These are phyloP conservation scores for Candida anglica DNA, from an alignment of 805 yeast species.

Conservation along the genomic window DNA sequence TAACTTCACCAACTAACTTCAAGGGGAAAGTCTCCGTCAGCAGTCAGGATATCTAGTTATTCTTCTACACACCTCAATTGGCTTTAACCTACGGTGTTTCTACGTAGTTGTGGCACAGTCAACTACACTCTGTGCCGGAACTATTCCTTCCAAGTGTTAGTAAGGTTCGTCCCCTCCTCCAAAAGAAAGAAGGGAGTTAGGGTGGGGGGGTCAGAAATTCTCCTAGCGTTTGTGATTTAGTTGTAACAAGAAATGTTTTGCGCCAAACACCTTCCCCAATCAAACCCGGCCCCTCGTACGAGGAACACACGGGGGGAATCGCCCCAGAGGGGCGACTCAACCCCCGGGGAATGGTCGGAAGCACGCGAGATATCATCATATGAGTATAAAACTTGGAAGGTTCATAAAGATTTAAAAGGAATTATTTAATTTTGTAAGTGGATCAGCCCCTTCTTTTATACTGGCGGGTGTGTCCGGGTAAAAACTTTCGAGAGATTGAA, in stretches of 20 bases:
- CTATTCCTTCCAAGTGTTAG: too few species aligned
- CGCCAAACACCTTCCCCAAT: slow-evolving; percentile 48
- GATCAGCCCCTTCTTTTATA: too few species aligned
- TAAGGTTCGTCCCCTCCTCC: too few species aligned
- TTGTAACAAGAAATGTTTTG: slow-evolving; percentile 44
- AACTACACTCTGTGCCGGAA: neutral
- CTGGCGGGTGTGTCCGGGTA: too few species aligned
- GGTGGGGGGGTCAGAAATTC: slow-evolving; percentile 48
- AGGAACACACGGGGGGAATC: slow-evolving; percentile 32
- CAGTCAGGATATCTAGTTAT: too few species aligned
- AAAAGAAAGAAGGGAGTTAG: too few species aligned
- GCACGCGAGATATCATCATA: slow-evolving; percentile 62
- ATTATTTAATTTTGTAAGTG: too few species aligned
- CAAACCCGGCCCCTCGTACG: slow-evolving; percentile 38
- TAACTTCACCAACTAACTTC: slow-evolving; percentile 1
- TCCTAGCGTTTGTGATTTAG: slow-evolving; percentile 35
- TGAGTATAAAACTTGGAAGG: slow-evolving; percentile 64
- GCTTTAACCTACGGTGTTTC: too few species aligned
- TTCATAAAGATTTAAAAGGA: slow-evolving; percentile 42
- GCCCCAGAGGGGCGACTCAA: slow-evolving; percentile 32
- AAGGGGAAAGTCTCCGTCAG: slow-evolving; percentile 3
- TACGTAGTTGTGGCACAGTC: too few species aligned
- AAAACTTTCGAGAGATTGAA: too few species aligned
- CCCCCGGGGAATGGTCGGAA: slow-evolving; percentile 41
- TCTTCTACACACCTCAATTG: too few species aligned